A percentile compares a stretch with the other conserved stretches of the same genome.
Conservation (phyloP, 164 flowering plant species). For the Platanus orientalis region DNA sequence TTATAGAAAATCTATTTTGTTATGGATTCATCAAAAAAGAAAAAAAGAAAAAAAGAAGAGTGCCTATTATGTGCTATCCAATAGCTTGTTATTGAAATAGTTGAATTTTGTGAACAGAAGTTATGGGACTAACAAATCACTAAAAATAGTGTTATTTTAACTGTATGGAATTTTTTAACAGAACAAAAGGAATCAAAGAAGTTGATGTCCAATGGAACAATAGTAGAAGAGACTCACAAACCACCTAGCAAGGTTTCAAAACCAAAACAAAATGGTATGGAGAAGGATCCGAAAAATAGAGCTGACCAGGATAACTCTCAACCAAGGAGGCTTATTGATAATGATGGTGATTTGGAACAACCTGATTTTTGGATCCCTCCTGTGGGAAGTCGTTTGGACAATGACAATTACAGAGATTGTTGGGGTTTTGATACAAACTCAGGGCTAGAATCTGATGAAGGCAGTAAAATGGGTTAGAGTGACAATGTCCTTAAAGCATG, state of each 20-base stretch:
- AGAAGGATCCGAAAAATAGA: constrained; percentile 29
- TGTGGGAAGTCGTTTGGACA: constrained; percentile 77
- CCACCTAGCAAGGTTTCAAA: constrained; percentile 21
- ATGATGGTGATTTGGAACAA: constrained; percentile 49
- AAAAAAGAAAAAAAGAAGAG: too few species aligned
- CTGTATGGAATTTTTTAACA: constrained; percentile 20
- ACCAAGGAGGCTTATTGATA: constrained; percentile 27
- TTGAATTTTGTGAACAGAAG: too few species aligned
- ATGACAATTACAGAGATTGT: constrained; percentile 79
- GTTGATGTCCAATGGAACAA: constrained; percentile 16
- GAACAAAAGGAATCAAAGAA: constrained; percentile 57
- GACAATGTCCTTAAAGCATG: too few species aligned
- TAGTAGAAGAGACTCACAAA: constrained; percentile 22
- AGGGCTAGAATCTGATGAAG: constrained; percentile 40
- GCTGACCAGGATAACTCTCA: constrained; percentile 30
- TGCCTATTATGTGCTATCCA: too few species aligned
- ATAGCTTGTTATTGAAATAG: too few species aligned
- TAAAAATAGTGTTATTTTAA: too few species aligned
- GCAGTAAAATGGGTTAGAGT: constrained; percentile 29
- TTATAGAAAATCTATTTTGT: too few species aligned
- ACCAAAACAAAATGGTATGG: constrained; percentile 15
- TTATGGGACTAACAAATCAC: too few species aligned
- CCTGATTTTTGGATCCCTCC: constrained; percentile 86
- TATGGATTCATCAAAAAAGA: too few species aligned
- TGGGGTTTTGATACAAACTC: constrained; percentile 69